These are phyloP conservation scores for Dipteronia sinensis DNA, from an alignment of 345 rosid species.

Conservation along the genomic window DNA sequence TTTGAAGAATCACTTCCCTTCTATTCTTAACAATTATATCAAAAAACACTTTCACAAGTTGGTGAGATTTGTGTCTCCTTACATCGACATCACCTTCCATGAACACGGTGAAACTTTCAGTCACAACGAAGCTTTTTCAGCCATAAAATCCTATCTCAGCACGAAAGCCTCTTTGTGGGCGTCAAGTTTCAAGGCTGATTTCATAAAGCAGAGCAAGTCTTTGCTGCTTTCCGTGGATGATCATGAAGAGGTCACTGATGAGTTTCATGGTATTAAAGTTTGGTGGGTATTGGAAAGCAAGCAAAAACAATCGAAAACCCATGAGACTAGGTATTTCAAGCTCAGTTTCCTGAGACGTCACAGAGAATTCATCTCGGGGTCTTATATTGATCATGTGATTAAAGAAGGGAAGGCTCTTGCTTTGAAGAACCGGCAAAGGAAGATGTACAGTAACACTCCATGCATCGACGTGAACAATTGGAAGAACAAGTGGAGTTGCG, in stretches of 20 bases:
- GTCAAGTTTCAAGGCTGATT: conserved; percentile 16
- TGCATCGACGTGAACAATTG: not conserved
- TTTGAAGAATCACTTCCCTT: no score
- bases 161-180: conserved; percentile 17
- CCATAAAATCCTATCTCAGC: conserved; percentile 1
- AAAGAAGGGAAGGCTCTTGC: conserved; percentile 20
- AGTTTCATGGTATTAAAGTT: conserved; percentile 13
- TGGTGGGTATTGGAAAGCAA: conserved; percentile 17
- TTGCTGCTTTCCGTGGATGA: conserved; percentile 21
- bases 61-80: no score
- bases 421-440: conserved; percentile 17
- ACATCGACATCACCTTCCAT: no score
- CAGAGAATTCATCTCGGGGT: not conserved
- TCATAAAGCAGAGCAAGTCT: not conserved
- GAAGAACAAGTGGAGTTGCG: conserved; percentile 30
- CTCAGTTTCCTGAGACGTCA: not conserved
- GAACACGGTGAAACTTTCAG: no score
- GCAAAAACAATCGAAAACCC: no score
- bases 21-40: no score
- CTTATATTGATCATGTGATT: conserved; percentile 2
- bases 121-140: no score
- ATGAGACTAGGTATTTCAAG: not conserved
- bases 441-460: conserved; percentile 23
- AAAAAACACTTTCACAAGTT: no score
- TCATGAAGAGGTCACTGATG: conserved; percentile 15